Percentiles rank a stretch among this genome's conserved stretches.
Evolutionary conservation across 1,284 basidiomycete genomes (phyloP).

Genomic region (Coniferiporia sulphurascens): DNA sequence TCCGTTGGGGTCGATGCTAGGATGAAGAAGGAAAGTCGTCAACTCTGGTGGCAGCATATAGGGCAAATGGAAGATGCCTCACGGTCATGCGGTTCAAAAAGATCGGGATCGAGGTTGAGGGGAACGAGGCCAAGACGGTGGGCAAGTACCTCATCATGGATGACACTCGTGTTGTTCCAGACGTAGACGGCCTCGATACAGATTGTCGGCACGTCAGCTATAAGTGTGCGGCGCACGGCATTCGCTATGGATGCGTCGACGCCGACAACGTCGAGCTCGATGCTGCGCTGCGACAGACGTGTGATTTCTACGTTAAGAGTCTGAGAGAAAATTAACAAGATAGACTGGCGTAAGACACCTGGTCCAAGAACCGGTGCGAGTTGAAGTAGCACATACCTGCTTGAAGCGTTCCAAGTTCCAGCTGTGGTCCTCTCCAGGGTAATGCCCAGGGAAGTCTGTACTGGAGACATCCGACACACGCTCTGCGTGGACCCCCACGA

Average conservation of each 20-base stretch:
- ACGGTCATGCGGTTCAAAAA: slow-evolving; percentile 47
- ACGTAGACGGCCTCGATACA: slow-evolving; percentile 94
- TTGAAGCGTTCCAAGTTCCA: slow-evolving; percentile 79
- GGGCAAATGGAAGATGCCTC: slow-evolving; percentile 19
- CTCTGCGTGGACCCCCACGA: slow-evolving; percentile 64
- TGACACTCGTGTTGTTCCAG: slow-evolving; percentile 94
- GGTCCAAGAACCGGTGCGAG: not conserved
- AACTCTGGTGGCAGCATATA: not conserved
- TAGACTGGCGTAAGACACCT: not conserved
- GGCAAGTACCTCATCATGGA: slow-evolving; percentile 91
- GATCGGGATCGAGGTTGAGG: slow-evolving; percentile 78
- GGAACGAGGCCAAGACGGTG: slow-evolving; percentile 91
- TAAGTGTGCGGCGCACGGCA: slow-evolving; percentile 86
- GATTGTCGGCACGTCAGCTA: slow-evolving; percentile 93
- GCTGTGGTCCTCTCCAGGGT: slow-evolving; percentile 76
- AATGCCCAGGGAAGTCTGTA: slow-evolving; percentile 85
- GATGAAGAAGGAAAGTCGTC: not conserved
- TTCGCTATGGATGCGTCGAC: slow-evolving; percentile 97
- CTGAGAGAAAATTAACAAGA: too few species aligned
- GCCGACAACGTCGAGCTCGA: slow-evolving; percentile 95
- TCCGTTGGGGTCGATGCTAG: slow-evolving; percentile 60
- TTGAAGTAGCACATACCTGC: slow-evolving; percentile 46
- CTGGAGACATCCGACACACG: slow-evolving; percentile 78
- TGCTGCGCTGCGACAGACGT: slow-evolving; percentile 72
- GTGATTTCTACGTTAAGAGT: slow-evolving; percentile 71